phyloP scores from a whole-genome alignment of 352 stramenopile species.

The Elongisporangium prolatum region DNA sequence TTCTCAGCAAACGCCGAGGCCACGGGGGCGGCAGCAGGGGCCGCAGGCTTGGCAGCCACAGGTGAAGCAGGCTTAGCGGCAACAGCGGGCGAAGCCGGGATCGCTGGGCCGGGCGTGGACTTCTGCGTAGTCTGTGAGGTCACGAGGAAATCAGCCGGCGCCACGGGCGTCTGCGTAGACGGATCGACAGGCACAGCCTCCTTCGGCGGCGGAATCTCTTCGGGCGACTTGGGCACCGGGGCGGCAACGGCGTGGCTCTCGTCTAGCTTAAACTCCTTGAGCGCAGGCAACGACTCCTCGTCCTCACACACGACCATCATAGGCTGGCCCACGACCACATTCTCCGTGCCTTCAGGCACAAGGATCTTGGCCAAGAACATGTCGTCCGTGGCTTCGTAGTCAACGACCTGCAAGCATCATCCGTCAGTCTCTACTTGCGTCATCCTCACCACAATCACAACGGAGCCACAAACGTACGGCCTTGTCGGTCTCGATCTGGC shows the following conservation, averaged over 20 bases:
- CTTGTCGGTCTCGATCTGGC: conserved; percentile 99
- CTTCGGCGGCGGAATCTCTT: conserved; percentile 67
- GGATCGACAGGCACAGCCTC: conserved; percentile 51
- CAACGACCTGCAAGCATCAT: conserved; percentile 67
- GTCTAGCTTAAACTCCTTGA: conserved; percentile 78
- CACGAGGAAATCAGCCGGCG: conserved; percentile 57
- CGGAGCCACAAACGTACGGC: conserved; percentile 52
- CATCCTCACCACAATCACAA: not conserved
- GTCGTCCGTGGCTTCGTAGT: conserved; percentile 98
- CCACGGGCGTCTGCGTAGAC: conserved; percentile 39
- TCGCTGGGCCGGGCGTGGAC: conserved; percentile 28
- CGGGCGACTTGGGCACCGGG: conserved; percentile 33
- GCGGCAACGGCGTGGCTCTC: conserved; percentile 27
- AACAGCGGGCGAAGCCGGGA: conserved; percentile 33
- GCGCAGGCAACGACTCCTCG: conserved; percentile 50
- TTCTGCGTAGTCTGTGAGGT: conserved; percentile 62
- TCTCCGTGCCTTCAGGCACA: conserved; percentile 83
- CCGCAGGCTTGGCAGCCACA: conserved; percentile 9
- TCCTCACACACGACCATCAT: conserved; percentile 97
- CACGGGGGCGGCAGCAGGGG: conserved; percentile 17
- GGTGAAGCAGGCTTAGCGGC: too few species aligned
- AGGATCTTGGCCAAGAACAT: conserved; percentile 96
- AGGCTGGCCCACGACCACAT: conserved; percentile 90
- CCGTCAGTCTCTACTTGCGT: not conserved
- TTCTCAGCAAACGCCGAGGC: conserved; percentile 51